Base-by-base conservation (phyloP, 345 rosid genomes). In the Citrus mangshanensis region DNA sequence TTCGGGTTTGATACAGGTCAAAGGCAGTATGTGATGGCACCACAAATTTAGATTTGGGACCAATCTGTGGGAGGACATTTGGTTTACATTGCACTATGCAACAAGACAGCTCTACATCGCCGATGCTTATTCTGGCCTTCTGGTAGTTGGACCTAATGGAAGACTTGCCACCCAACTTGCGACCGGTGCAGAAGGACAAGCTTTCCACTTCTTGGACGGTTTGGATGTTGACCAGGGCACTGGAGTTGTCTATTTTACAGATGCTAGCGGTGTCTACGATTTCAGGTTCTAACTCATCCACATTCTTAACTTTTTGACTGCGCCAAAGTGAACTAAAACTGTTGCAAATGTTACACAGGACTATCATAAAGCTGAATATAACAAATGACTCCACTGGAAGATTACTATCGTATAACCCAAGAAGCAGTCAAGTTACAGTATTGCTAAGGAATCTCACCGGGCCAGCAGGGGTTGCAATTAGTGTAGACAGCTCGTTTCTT, bases 31-130 rank as follows among this genome's bases (percentile, higher is more conserved):
- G 81, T 34, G 71, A 77, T 56, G 79, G 79, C 67, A 13, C 72
- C 12, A 35, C 38, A 5, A 49, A 46, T 28, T 77, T 76, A 18
- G 60, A 14, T 38, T 22, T 78, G 9, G 37, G 42, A 56, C 42
- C 51, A 6, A 18, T 13, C 18, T 85, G 83, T 25, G 82, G 80
- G 2, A 40, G 83, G 51, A 83, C 87, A 30, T 54, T 79, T 9
- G 83, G 87, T 12, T 30, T 82, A 25, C 62, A 1, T 73, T 76
- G 68, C 22, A 55, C 61, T 0, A 6, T 13, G 35, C 68, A 22
- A 77, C 83, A 9, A 62, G 80, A 38, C 54, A 77, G 30, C 81
- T 80, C 34, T 79, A 4, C 32, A 62, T 79, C 0, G 81, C 79
- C 0, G 78, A 85, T 71, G 77, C 75, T 25, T 51, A 64, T 38